Evolutionary conservation across 2,329 filamentous ascomycete genomes (phyloP).

Genomic region (Thielaviopsis populi): DNA sequence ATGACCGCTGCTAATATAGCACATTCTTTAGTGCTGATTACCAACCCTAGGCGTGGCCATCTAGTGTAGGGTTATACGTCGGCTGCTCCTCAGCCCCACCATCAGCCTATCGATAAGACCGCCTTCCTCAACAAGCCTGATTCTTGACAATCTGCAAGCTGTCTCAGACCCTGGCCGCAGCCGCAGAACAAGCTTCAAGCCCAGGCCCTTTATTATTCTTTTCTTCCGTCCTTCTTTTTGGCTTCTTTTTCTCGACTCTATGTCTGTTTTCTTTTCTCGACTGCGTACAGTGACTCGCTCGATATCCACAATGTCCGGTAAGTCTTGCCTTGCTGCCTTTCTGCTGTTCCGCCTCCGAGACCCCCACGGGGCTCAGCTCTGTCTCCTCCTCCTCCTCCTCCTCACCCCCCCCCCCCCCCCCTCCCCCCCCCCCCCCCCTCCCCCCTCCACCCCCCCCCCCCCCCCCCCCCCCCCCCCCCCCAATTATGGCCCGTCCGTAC

Average conservation of each 20-base stretch:
- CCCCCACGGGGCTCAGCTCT: neutral
- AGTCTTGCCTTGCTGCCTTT: neutral
- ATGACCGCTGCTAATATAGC: neutral
- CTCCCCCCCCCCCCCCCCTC: no score
- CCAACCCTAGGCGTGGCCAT: neutral
- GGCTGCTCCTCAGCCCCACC: neutral
- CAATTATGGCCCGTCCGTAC: neutral
- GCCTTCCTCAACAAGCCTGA: neutral
- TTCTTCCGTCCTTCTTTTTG: neutral
- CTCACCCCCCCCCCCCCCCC: neutral
- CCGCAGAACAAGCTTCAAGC: neutral
- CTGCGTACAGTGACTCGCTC: slow-evolving; percentile 8
- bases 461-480: no score
- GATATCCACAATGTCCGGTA: slow-evolving; percentile 15
- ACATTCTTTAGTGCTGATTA: neutral
- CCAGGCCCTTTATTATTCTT: neutral
- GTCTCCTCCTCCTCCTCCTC: neutral
- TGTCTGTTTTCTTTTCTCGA: slow-evolving; percentile 8
- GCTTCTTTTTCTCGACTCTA: neutral
- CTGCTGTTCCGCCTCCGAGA: neutral
- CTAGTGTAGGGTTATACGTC: neutral
- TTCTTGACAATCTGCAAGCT: neutral
- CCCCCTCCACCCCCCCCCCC: no score
- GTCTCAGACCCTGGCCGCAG: neutral
- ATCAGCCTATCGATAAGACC: neutral